These are phyloP conservation scores for Massarina eburnea DNA, from an alignment of 2,329 filamentous ascomycete species.

Conservation along the genomic window DNA sequence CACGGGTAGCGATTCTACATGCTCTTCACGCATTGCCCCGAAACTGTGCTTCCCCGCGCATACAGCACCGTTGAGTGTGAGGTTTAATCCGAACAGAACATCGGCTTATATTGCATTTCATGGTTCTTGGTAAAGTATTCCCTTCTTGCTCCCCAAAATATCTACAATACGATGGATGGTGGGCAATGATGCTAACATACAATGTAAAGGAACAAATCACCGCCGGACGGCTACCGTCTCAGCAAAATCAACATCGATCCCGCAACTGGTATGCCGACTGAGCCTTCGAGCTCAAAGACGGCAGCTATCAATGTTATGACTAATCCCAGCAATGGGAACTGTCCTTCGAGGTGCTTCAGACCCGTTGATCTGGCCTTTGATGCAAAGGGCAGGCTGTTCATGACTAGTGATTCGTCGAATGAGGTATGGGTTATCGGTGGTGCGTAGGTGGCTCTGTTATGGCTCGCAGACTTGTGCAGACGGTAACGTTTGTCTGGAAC, in stretches of 20 bases:
- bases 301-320: conserved; percentile 23
- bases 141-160: conserved; percentile 8
- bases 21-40: conserved; percentile 46
- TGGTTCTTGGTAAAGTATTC: conserved; percentile 61
- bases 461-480: too few relatives aligned
- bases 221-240: conserved; percentile 22
- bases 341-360: conserved; percentile 20
- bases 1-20: conserved; percentile 11
- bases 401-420: conserved; percentile 22
- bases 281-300: conserved; percentile 15
- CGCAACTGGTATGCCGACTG: conserved; percentile 19
- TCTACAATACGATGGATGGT: not conserved
- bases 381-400: conserved; percentile 18
- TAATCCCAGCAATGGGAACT: conserved; percentile 16
- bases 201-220: conserved; percentile 13
- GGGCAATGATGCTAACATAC: not conserved
- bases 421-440: conserved; percentile 23
- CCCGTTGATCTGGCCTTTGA: conserved; percentile 21
- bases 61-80: conserved; percentile 65
- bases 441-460: not conserved
- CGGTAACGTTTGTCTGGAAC: too few relatives aligned
- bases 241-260: conserved; percentile 24
- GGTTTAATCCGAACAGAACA: conserved; percentile 59
- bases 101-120: conserved; percentile 68
- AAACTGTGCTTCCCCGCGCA: conserved; percentile 46